Percentiles rank a stretch among this genome's conserved stretches.
These are phyloP conservation scores for Hymenoscyphus infarciens DNA, from an alignment of 2,329 filamentous ascomycete genomes.

Conservation along the genomic window DNA sequence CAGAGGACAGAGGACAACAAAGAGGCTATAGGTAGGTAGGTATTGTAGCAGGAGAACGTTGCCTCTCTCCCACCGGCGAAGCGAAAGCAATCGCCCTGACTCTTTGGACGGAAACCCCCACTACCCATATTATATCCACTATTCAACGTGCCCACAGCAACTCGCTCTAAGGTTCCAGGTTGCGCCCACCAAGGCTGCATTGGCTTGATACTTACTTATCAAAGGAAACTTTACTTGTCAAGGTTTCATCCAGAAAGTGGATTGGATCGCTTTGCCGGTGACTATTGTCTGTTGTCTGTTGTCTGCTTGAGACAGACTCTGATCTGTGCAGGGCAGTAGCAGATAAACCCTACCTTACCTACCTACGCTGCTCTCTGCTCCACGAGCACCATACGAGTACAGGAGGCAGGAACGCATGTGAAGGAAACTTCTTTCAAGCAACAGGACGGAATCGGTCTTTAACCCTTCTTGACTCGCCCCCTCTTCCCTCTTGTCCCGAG, in stretches of 20 bases:
- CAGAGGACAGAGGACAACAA: background rate
- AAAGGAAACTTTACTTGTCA: background rate
- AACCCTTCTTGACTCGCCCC: constrained; percentile 9
- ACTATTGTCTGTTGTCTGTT: background rate
- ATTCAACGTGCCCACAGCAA: background rate
- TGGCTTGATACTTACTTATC: constrained; percentile 5
- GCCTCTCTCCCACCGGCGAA: background rate
- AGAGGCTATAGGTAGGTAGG: too few species aligned
- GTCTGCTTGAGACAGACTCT: background rate
- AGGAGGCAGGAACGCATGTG: constrained; percentile 3
- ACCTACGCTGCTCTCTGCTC: background rate
- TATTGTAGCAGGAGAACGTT: background rate
- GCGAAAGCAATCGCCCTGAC: background rate
- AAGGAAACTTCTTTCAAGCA: background rate
- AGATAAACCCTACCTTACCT: background rate
- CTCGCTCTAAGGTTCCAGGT: background rate
- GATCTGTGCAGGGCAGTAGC: constrained; percentile 3
- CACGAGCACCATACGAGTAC: background rate
- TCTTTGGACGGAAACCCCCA: background rate
- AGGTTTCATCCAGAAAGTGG: constrained; percentile 2
- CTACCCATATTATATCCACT: background rate
- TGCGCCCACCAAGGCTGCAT: background rate
- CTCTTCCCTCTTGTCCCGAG: constrained; percentile 1
- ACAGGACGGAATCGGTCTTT: background rate
- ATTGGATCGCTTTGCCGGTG: background rate